Evolutionary conservation across 2,329 filamentous ascomycete species (phyloP).

Genomic region (Leptographium radiaticola): DNA sequence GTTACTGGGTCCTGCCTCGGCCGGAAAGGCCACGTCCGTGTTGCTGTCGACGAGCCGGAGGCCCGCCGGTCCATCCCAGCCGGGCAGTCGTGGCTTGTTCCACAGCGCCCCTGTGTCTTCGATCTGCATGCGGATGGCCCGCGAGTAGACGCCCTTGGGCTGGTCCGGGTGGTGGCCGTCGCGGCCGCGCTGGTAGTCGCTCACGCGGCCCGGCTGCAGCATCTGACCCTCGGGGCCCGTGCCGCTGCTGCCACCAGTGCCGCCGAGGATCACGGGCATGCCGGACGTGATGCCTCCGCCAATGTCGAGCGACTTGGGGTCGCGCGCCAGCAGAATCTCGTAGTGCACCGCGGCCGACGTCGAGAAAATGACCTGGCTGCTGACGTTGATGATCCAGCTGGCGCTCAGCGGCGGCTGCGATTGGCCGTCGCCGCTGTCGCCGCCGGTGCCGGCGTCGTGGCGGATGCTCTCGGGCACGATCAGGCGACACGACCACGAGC

Average conservation of each 20-base stretch:
- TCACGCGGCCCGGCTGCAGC: slow-evolving; percentile 55
- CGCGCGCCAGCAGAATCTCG: slow-evolving; percentile 73
- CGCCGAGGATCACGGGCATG: slow-evolving; percentile 30
- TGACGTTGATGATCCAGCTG: slow-evolving; percentile 82
- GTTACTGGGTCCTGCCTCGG: neutral
- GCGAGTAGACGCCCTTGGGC: slow-evolving; percentile 69
- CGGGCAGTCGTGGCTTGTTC: slow-evolving; percentile 69
- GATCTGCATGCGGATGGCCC: slow-evolving; percentile 61
- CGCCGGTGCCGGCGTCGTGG: slow-evolving; percentile 47
- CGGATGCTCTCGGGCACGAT: slow-evolving; percentile 68
- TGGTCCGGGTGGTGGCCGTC: slow-evolving; percentile 49
- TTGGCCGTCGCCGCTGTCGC: slow-evolving; percentile 9
- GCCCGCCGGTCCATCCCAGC: slow-evolving; percentile 16
- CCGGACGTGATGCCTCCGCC: slow-evolving; percentile 22
- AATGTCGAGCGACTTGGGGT: slow-evolving; percentile 68
- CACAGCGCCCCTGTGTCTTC: slow-evolving; percentile 84
- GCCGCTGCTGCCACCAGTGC: slow-evolving; percentile 8
- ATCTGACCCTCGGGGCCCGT: slow-evolving; percentile 16
- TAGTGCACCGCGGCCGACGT: slow-evolving; percentile 76
- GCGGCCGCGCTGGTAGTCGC: slow-evolving; percentile 59
- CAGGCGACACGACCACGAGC: slow-evolving; percentile 69
- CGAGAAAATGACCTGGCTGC: slow-evolving; percentile 91
- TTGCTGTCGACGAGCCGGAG: neutral
- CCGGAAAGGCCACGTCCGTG: neutral
- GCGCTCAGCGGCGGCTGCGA: slow-evolving; percentile 36